Conservation (phyloP, 768 basidiomycete genomes). For the Rhodotorula taiwanensis region DNA sequence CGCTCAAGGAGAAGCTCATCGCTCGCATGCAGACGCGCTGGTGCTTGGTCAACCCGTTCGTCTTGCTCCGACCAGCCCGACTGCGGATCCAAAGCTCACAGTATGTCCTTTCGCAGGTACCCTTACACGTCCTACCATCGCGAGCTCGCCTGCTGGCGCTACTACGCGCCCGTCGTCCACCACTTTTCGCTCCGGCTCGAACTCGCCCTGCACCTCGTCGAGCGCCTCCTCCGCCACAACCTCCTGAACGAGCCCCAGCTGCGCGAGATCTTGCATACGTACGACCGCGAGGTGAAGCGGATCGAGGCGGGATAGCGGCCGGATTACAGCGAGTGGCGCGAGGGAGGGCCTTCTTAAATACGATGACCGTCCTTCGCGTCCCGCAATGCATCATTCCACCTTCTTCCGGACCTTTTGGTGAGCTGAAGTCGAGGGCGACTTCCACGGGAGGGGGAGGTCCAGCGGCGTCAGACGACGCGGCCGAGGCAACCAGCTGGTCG, state of each 20-base stretch:
- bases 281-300: conserved; percentile 1
- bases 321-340: conserved; percentile 6
- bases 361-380: neutral
- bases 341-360: neutral
- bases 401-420: too few species aligned
- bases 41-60: conserved; percentile 20
- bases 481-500: too few species aligned
- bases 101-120: neutral
- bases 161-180: conserved; percentile 12
- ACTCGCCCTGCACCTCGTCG: conserved; percentile 4
- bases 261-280: neutral
- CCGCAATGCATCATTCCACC: too few species aligned
- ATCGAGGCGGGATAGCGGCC: neutral
- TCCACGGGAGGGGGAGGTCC: too few species aligned
- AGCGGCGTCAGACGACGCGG: too few species aligned
- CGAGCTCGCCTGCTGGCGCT: conserved; percentile 13
- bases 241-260: neutral
- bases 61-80: too few species aligned
- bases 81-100: too few species aligned
- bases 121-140: conserved; percentile 2
- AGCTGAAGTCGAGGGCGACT: too few species aligned
- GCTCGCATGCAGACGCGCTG: neutral
- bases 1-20: neutral
- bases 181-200: conserved; percentile 7
- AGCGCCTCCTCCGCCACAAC: neutral